Evolutionary conservation across 352 stramenopile genomes (phyloP).

Genomic region (Thraustochytrium striatum): DNA sequence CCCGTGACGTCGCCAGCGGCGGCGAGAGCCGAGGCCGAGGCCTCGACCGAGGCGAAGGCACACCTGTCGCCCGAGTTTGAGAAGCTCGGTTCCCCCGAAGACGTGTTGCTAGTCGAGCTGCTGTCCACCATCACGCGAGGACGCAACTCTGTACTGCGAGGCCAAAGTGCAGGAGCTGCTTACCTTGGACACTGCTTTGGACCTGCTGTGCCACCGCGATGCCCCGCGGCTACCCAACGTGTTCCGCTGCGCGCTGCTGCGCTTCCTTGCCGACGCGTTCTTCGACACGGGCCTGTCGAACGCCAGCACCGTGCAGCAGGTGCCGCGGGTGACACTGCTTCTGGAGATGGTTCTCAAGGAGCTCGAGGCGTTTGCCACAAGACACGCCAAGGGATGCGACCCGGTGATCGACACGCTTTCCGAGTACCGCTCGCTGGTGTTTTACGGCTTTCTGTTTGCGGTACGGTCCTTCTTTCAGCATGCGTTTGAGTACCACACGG

Average conservation of each 20-base stretch:
- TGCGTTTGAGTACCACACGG: constrained; percentile 29
- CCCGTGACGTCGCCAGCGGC: no score
- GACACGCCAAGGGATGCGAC: not conserved
- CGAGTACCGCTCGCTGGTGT: constrained; percentile 26
- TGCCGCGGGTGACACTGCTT: not conserved
- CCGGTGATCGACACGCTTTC: constrained; percentile 1
- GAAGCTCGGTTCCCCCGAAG: no score
- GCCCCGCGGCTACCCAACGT: not conserved
- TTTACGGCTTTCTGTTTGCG: constrained; percentile 35
- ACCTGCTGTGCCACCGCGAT: not conserved
- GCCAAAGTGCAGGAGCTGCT: constrained; percentile 27
- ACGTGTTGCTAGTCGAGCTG: constrained; percentile 1
- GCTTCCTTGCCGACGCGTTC: constrained; percentile 17
- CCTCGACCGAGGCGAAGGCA: no score
- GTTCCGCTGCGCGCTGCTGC: constrained; percentile 33
- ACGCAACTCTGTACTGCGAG: constrained; percentile 30
- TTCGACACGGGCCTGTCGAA: constrained; percentile 20
- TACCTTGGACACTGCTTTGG: not conserved
- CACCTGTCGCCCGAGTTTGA: no score
- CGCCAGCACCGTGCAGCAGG: constrained; percentile 27
- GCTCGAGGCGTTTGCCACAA: not conserved
- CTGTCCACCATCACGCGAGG: constrained; percentile 31
- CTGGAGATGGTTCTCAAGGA: constrained; percentile 9
- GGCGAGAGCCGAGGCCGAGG: no score
- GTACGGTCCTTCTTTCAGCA: constrained; percentile 33